Evolutionary conservation across 2,329 filamentous ascomycete genomes (phyloP).

Genomic region (Lachnellula occidentalis): DNA sequence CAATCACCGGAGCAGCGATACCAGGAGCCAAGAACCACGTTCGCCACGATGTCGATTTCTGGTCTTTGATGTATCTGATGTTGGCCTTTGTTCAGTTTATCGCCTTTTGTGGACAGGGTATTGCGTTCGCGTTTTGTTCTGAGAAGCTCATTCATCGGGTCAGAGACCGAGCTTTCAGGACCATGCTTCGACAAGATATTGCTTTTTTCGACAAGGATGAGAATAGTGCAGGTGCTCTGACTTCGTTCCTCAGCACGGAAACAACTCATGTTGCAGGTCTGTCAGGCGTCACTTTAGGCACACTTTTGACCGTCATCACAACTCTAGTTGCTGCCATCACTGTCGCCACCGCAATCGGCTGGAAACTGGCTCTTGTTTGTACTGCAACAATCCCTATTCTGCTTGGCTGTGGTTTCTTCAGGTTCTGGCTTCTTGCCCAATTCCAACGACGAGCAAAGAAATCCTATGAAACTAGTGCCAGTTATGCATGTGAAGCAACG

Average conservation of each 20-base stretch:
- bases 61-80: slow-evolving; percentile 85
- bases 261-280: slow-evolving; percentile 85
- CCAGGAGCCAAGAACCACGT: slow-evolving; percentile 35
- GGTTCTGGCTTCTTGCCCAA: slow-evolving; percentile 76
- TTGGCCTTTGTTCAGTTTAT: slow-evolving; percentile 69
- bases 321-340: slow-evolving; percentile 72
- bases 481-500: slow-evolving; percentile 88
- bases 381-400: slow-evolving; percentile 73
- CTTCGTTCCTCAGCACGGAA: slow-evolving; percentile 82
- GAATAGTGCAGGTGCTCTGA: slow-evolving; percentile 83
- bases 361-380: slow-evolving; percentile 84
- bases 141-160: slow-evolving; percentile 79
- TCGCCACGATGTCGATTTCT: slow-evolving; percentile 71
- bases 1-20: slow-evolving; percentile 40
- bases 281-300: slow-evolving; percentile 81
- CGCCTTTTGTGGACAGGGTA: slow-evolving; percentile 61
- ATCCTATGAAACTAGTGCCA: slow-evolving; percentile 75
- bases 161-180: slow-evolving; percentile 74
- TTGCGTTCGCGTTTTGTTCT: slow-evolving; percentile 79
- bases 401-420: slow-evolving; percentile 76
- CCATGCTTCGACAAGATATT: slow-evolving; percentile 89
- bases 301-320: slow-evolving; percentile 72
- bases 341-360: slow-evolving; percentile 69
- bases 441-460: slow-evolving; percentile 76
- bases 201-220: slow-evolving; percentile 85